A percentile compares a stretch with the other conserved stretches of the same genome.
Evolutionary conservation across 768 basidiomycete genomes (phyloP).

Genomic region (Suillus clintonianus): DNA sequence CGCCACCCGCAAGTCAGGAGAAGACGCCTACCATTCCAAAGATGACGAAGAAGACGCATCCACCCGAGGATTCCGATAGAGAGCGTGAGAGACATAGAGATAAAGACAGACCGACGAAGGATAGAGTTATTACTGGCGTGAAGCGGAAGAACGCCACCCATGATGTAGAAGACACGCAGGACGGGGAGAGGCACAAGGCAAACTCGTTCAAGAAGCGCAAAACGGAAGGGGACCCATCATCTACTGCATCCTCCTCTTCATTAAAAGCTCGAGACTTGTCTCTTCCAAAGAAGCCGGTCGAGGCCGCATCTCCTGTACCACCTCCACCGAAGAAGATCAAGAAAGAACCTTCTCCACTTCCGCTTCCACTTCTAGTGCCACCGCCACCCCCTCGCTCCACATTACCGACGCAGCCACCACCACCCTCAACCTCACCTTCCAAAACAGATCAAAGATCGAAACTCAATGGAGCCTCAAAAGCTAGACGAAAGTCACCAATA

Average conservation of each 20-base stretch:
- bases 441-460: background rate
- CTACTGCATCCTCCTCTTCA: constrained; percentile 11
- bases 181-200: constrained; percentile 15
- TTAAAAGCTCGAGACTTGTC: constrained; percentile 20
- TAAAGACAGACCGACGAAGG: constrained; percentile 24
- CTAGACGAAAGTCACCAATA: constrained; percentile 32
- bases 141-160: constrained; percentile 43
- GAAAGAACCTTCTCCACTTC: constrained; percentile 36
- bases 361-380: constrained; percentile 18
- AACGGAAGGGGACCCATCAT: constrained; percentile 35
- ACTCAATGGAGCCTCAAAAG: background rate
- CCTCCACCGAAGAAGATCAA: constrained; percentile 32
- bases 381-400: constrained; percentile 17
- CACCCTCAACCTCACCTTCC: background rate
- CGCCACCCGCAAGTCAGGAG: constrained; percentile 26
- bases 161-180: constrained; percentile 33
- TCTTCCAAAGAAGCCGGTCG: constrained; percentile 39
- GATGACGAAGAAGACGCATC: constrained; percentile 22
- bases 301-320: constrained; percentile 14
- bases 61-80: constrained; percentile 29
- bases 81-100: constrained; percentile 24
- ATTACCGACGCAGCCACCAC: constrained; percentile 5
- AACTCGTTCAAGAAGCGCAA: constrained; percentile 44
- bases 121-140: constrained; percentile 19
- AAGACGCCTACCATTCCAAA: constrained; percentile 22